Evolutionary conservation across 2,329 filamentous ascomycete genomes (phyloP), one percentile per base, ranked within the genome.

Genomic region (Shiraia bambusicola): DNA sequence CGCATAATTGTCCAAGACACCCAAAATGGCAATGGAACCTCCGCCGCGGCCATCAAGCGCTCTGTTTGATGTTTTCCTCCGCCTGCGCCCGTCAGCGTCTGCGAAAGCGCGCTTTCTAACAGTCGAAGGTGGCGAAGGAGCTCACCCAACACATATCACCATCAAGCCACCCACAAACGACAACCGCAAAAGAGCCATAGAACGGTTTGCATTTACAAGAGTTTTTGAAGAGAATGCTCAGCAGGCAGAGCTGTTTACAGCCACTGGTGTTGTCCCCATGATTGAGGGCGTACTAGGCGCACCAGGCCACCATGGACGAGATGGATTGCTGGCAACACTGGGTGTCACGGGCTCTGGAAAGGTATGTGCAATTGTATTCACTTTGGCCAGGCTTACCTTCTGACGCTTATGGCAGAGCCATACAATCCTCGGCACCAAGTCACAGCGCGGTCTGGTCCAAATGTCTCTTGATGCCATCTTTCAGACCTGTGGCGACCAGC

Each of bases 311-410:
- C 86, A 93, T 50, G 89, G 90, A 13, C 85, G 89, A 52, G 92
- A 97, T 77, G 91, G 88, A 8, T 73, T 97, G 41, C 74, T 98
- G 39, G 93, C 93, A 22, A 97, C 93, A 6, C 70, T 98, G 43
- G 93, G 93, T 12, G 90, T 96, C 30, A 96, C 92, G 6, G 93
- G 93, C 10, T 96, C 91, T 35, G 93, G 93, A 68, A 98, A 98
- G 83, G 92, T 95, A 61, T 32, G 37, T 8, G 10, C 7, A 14
- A 11, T 34, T 45, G 59, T n/a, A 3, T 27, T n/a, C n/a, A n/a
- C n/a, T n/a, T n/a, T n/a, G n/a, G n/a, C 45, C 15, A 4, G 4
- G 12, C 6, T 3, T 11, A 12, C 3, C 33, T 34, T 14, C 42
- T 59, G 27, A 59, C 12, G 14, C 19, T 22, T 12, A 7, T 14